Conservation (phyloP, 257 asterid species). For the Ophiorrhiza pumila region DNA sequence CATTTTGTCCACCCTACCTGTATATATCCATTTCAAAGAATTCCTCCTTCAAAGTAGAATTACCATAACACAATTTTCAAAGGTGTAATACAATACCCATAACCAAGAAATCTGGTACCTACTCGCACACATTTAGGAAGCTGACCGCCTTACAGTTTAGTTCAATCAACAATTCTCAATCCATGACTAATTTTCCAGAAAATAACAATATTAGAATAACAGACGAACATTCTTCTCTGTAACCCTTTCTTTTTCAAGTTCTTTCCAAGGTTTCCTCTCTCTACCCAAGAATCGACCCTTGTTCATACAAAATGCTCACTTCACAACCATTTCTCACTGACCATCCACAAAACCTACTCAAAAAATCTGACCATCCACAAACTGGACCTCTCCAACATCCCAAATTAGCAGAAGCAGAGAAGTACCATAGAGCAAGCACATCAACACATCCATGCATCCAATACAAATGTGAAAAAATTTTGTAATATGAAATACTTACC, state of each 20-base stretch:
- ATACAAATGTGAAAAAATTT: background rate
- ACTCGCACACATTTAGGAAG: too few species aligned
- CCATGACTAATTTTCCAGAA: too few species aligned
- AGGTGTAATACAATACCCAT: background rate
- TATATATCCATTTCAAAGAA: background rate
- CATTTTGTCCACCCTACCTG: background rate
- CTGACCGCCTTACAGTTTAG: too few species aligned
- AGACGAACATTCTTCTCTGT: background rate
- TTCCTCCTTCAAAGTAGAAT: background rate
- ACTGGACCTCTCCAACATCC: background rate
- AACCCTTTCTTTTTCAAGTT: background rate
- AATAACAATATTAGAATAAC: background rate
- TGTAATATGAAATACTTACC: constrained; percentile 38
- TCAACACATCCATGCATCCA: background rate
- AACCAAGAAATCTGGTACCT: background rate
- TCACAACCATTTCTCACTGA: background rate
- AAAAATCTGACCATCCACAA: background rate
- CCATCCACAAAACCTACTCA: background rate
- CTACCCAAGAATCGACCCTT: background rate
- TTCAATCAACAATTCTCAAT: too few species aligned
- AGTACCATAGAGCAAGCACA: background rate
- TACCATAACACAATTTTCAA: background rate
- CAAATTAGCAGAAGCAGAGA: constrained; percentile 1
- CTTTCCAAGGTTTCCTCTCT: background rate
- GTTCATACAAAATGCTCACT: background rate